Evolutionary conservation across 352 stramenopile genomes (phyloP).

Genomic region (Pythium dissimile): DNA sequence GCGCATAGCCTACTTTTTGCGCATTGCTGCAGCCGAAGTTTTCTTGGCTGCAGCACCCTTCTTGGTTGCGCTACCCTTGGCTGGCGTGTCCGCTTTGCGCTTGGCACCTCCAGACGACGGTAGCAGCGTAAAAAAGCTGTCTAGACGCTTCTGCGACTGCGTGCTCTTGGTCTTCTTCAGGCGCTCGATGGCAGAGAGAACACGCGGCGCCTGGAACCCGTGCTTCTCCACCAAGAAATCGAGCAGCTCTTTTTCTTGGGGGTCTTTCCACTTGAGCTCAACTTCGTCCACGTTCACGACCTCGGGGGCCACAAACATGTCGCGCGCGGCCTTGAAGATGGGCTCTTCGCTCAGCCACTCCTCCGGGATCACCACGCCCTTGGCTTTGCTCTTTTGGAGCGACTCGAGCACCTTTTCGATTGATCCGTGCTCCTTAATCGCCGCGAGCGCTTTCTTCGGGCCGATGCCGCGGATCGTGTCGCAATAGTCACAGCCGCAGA

Average conservation of each 20-base stretch:
- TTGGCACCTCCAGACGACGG: slow-evolving; percentile 51
- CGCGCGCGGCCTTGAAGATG: slow-evolving; percentile 90
- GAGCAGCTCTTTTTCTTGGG: slow-evolving; percentile 85
- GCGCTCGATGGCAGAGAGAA: slow-evolving; percentile 92
- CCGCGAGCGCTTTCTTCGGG: slow-evolving; percentile 96
- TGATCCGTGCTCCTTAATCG: slow-evolving; percentile 94
- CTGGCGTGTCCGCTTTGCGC: slow-evolving; percentile 44
- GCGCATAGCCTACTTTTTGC: slow-evolving; percentile 53
- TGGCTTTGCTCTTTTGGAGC: slow-evolving; percentile 85
- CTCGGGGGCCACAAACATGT: slow-evolving; percentile 90
- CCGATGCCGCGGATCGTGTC: slow-evolving; percentile 97
- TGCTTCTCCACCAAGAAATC: slow-evolving; percentile 97
- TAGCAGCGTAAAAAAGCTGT: slow-evolving; percentile 94
- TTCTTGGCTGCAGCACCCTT: slow-evolving; percentile 43
- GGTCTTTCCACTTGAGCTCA: slow-evolving; percentile 95
- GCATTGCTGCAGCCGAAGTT: slow-evolving; percentile 17
- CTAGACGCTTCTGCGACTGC: slow-evolving; percentile 95
- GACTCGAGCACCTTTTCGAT: slow-evolving; percentile 95
- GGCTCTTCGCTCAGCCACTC: slow-evolving; percentile 86
- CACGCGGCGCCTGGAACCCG: slow-evolving; percentile 94
- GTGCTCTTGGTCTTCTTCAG: slow-evolving; percentile 95
- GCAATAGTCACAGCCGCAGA: slow-evolving; percentile 99
- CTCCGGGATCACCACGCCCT: slow-evolving; percentile 78
- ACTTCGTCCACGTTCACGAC: slow-evolving; percentile 56
- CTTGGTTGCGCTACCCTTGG: slow-evolving; percentile 34